These are phyloP conservation scores for Ophiocordyceps robertsii DNA, from an alignment of 2,329 filamentous ascomycete species.

Conservation along the genomic window DNA sequence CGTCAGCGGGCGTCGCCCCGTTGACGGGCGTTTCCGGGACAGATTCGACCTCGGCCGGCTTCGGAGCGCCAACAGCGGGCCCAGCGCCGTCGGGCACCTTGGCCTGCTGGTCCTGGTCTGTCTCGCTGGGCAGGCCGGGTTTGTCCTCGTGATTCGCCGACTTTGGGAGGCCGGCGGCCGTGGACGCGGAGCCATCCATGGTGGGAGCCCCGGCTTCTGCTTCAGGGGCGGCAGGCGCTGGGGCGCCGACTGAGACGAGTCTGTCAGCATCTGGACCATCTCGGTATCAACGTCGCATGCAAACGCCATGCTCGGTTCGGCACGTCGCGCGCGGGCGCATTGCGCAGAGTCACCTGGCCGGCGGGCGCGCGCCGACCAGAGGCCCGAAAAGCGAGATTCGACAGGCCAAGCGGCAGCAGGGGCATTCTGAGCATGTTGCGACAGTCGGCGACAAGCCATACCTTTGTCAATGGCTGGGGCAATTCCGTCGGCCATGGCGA, in stretches of 20 bases:
- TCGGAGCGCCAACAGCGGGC: constrained; percentile 10
- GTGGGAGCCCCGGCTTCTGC: constrained; percentile 13
- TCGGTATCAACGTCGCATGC: not conserved
- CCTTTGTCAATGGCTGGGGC: constrained; percentile 22
- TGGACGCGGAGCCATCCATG: constrained; percentile 6
- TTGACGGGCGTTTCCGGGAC: constrained; percentile 23
- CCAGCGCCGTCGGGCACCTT: constrained; percentile 7
- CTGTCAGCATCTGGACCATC: not conserved
- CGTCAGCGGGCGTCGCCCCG: constrained; percentile 18
- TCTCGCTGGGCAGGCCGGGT: constrained; percentile 1
- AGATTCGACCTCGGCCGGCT: constrained; percentile 21
- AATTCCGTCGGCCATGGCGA: constrained; percentile 19
- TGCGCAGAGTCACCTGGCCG: not conserved
- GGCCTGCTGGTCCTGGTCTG: constrained; percentile 6
- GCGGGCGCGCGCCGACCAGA: not conserved
- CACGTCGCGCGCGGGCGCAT: not conserved
- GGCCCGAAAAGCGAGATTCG: not conserved
- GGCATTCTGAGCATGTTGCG: not conserved
- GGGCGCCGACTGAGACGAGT: constrained; percentile 12
- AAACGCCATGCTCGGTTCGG: not conserved
- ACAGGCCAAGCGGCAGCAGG: not conserved
- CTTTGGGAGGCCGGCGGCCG: constrained; percentile 6
- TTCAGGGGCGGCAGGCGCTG: constrained; percentile 14
- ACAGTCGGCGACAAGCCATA: constrained; percentile 9
- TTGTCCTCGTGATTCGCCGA: constrained; percentile 4